These are phyloP conservation scores for Phyllosticta citriasiana DNA, from an alignment of 2,329 filamentous ascomycete genomes.

Conservation along the genomic window DNA sequence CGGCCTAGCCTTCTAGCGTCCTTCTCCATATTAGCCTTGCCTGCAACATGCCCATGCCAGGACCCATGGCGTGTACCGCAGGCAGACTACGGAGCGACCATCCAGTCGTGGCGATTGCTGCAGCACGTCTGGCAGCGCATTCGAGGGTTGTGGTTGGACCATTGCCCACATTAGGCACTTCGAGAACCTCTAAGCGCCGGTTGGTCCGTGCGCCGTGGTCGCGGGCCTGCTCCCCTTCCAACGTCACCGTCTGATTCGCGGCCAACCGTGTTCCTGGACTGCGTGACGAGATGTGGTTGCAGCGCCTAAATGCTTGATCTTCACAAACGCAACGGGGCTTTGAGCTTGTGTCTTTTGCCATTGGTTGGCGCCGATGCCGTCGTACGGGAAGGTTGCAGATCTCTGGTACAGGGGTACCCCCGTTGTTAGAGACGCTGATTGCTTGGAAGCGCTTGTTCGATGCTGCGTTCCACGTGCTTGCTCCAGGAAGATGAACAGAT, in stretches of 20 bases:
- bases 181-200: background rate
- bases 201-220: background rate
- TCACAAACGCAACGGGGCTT: background rate
- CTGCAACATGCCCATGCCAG: background rate
- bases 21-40: background rate
- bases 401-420: background rate
- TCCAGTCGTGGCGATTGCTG: background rate
- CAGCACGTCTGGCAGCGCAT: background rate
- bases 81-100: background rate
- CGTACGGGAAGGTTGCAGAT: constrained; percentile 8
- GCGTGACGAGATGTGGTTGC: background rate
- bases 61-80: background rate
- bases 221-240: background rate
- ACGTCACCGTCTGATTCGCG: background rate
- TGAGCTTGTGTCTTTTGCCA: background rate
- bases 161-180: background rate
- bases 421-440: background rate
- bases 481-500: background rate
- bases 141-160: background rate
- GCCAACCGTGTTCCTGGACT: background rate
- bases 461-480: background rate
- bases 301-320: background rate
- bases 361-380: background rate
- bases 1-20: too few relatives aligned
- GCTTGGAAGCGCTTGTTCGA: background rate